Evolutionary conservation across 306 rosid species (phyloP).

Genomic region (Dryas octopetala): DNA sequence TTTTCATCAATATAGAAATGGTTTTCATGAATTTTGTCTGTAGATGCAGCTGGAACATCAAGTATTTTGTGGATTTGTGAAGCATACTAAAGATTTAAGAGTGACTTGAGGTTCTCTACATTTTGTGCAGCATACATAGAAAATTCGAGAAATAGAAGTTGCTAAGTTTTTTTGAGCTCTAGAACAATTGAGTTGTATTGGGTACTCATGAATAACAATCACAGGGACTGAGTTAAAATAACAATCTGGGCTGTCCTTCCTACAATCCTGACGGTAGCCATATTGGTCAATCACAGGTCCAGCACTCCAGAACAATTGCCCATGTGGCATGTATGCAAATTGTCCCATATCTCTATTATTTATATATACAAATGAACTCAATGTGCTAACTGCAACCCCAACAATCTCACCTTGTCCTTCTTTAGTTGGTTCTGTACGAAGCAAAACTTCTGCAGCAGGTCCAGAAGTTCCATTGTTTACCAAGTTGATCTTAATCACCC

Average conservation of each 20-base stretch:
- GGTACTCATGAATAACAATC: slow-evolving; percentile 31
- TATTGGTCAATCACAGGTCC: slow-evolving; percentile 67
- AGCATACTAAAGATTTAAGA: too few species aligned
- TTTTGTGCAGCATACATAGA: too few species aligned
- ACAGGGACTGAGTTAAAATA: slow-evolving; percentile 61
- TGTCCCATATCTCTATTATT: slow-evolving; percentile 59
- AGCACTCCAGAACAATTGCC: slow-evolving; percentile 64
- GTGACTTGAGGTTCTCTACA: too few species aligned
- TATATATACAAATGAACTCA: slow-evolving; percentile 48
- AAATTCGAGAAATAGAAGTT: too few species aligned
- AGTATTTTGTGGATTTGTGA: too few species aligned
- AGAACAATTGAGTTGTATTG: too few species aligned
- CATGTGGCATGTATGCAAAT: slow-evolving; percentile 49
- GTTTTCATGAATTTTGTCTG: too few species aligned
- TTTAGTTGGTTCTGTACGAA: slow-evolving; percentile 44
- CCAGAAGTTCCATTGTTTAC: slow-evolving; percentile 34
- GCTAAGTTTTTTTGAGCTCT: too few species aligned
- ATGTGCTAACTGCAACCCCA: slow-evolving; percentile 70
- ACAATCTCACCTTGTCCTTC: slow-evolving; percentile 45
- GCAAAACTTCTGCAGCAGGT: slow-evolving; percentile 46
- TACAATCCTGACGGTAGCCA: slow-evolving; percentile 71
- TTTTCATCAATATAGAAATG: too few species aligned
- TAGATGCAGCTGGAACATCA: too few species aligned
- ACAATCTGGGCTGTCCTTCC: slow-evolving; percentile 51
- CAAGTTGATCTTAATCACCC: slow-evolving; percentile 56